Evolutionary conservation across 2,329 filamentous ascomycete species (phyloP).

Genomic region (Xylariaceae sp.): DNA sequence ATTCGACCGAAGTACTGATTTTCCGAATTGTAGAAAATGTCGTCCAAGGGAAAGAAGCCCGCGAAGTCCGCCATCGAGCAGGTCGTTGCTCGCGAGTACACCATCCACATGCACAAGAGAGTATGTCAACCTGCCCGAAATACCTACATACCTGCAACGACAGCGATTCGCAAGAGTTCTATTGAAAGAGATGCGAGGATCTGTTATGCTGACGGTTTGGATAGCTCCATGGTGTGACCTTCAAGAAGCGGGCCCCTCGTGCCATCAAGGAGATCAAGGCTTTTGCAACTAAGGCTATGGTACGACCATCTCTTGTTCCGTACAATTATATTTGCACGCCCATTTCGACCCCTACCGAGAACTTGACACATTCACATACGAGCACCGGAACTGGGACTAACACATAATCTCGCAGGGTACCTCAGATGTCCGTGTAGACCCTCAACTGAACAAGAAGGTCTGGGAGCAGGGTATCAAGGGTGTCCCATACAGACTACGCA

Average conservation of each 20-base stretch:
- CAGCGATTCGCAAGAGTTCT: background rate
- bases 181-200: slow-evolving; percentile 26
- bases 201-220: slow-evolving; percentile 43
- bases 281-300: slow-evolving; percentile 94
- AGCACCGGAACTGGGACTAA: slow-evolving; percentile 28
- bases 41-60: slow-evolving; percentile 69
- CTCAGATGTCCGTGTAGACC: slow-evolving; percentile 95
- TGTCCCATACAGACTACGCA: slow-evolving; percentile 93
- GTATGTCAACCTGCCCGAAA: slow-evolving; percentile 64
- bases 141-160: background rate
- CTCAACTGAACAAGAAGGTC: slow-evolving; percentile 99
- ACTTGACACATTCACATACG: background rate
- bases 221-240: slow-evolving; percentile 93
- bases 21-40: slow-evolving; percentile 57
- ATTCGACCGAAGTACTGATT: slow-evolving; percentile 20
- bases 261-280: slow-evolving; percentile 99
- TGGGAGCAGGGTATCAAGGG: slow-evolving; percentile 99
- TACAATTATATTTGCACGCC: background rate
- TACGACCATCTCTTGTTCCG: slow-evolving; percentile 59
- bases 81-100: slow-evolving; percentile 99
- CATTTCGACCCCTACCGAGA: background rate
- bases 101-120: slow-evolving; percentile 99
- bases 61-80: slow-evolving; percentile 95
- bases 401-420: slow-evolving; percentile 72
- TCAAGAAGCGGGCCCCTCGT: slow-evolving; percentile 99